Evolutionary conservation across 1,139 yeast genomes (phyloP).

Genomic region (Chernovozyma aurita): DNA sequence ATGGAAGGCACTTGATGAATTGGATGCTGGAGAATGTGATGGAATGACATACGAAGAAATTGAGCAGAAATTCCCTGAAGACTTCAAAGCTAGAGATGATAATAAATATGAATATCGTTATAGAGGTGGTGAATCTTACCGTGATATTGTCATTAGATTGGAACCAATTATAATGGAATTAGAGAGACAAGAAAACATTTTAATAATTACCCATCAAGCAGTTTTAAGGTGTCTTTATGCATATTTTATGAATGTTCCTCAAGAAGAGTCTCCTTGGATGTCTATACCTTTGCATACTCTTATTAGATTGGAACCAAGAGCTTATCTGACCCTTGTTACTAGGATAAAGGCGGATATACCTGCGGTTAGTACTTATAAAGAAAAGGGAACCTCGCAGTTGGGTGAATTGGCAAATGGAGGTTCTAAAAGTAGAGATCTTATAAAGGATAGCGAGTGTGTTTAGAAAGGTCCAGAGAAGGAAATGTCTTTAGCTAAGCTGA

Average conservation of each 20-base stretch:
- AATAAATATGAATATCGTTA: slow-evolving; percentile 94
- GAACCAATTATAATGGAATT: slow-evolving; percentile 98
- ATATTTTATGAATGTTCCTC: slow-evolving; percentile 97
- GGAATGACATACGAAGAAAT: slow-evolving; percentile 89
- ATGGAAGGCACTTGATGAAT: slow-evolving; percentile 96
- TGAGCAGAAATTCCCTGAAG: slow-evolving; percentile 82
- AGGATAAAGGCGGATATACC: slow-evolving; percentile 94
- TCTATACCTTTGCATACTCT: slow-evolving; percentile 94
- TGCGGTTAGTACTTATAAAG: slow-evolving; percentile 94
- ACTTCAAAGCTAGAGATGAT: slow-evolving; percentile 91
- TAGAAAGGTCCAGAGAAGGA: too few species aligned
- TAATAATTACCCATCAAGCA: slow-evolving; percentile 97
- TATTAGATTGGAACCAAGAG: slow-evolving; percentile 89
- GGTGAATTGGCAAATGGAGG: slow-evolving; percentile 47
- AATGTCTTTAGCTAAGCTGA: too few species aligned
- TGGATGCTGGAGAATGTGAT: slow-evolving; percentile 97
- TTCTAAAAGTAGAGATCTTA: slow-evolving; percentile 40
- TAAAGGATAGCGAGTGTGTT: slow-evolving; percentile 22
- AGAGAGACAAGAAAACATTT: slow-evolving; percentile 92
- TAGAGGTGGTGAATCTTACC: slow-evolving; percentile 94
- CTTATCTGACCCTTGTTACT: slow-evolving; percentile 84
- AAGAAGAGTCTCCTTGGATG: slow-evolving; percentile 98
- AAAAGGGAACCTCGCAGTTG: slow-evolving; percentile 80
- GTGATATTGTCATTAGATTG: slow-evolving; percentile 88
- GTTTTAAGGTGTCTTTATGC: slow-evolving; percentile 95